Conservation (phyloP, 2,329 filamentous ascomycete genomes). For the Falciphora oryzae region DNA sequence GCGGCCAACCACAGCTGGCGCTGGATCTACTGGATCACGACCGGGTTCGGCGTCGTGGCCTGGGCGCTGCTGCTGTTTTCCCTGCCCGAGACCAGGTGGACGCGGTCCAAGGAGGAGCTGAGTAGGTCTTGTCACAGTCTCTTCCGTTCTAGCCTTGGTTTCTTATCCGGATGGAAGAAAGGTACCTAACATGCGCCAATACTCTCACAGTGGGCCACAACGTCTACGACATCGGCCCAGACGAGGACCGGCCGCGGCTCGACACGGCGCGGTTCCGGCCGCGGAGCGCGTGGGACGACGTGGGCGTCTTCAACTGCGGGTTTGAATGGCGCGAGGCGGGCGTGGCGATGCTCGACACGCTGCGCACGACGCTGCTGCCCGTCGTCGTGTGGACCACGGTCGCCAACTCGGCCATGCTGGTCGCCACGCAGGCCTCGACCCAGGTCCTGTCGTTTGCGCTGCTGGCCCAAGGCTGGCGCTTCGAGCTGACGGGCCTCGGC, state of each 20-base stretch:
- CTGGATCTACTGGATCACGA: slow-evolving; percentile 29
- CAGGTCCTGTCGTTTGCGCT: slow-evolving; percentile 22
- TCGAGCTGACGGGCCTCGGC: slow-evolving; percentile 23
- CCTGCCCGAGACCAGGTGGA: slow-evolving; percentile 30
- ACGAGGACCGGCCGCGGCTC: slow-evolving; percentile 22
- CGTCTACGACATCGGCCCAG: slow-evolving; percentile 16
- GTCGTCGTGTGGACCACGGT: slow-evolving; percentile 27
- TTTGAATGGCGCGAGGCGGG: slow-evolving; percentile 22
- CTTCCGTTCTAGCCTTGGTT: background rate
- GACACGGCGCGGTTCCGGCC: slow-evolving; percentile 21
- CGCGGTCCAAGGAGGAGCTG: slow-evolving; percentile 24
- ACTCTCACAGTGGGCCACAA: background rate
- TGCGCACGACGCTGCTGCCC: slow-evolving; percentile 28
- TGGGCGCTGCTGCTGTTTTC: slow-evolving; percentile 28
- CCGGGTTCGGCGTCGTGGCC: slow-evolving; percentile 23
- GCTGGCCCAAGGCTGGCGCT: slow-evolving; percentile 24
- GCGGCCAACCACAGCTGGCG: slow-evolving; percentile 27
- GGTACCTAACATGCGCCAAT: background rate
- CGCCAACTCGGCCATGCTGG: slow-evolving; percentile 23
- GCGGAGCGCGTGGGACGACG: slow-evolving; percentile 25
- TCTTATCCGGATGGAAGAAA: background rate
- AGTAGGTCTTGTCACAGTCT: slow-evolving; percentile 14
- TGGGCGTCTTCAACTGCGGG: slow-evolving; percentile 26
- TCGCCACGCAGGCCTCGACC: slow-evolving; percentile 22
- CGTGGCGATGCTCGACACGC: slow-evolving; percentile 21